Evolutionary conservation across 352 stramenopile genomes (phyloP).

Genomic region (Globisporangium spinosum): DNA sequence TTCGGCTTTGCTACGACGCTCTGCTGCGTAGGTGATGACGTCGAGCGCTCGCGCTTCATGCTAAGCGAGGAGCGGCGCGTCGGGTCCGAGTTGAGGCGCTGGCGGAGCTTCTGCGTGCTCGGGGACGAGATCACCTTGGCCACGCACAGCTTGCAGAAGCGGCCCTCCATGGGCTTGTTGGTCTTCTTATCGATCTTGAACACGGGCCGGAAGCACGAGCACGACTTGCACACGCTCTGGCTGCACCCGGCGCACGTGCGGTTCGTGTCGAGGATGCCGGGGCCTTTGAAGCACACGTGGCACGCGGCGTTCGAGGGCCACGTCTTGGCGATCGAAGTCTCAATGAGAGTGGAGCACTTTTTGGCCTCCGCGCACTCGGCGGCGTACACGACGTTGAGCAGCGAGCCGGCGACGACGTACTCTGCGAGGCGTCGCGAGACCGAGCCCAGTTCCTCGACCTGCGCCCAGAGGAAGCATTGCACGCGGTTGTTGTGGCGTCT

Average conservation of each 20-base stretch:
- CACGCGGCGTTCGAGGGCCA: conserved; percentile 37
- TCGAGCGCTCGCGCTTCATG: conserved; percentile 15
- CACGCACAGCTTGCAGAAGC: conserved; percentile 18
- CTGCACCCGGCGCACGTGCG: conserved; percentile 32
- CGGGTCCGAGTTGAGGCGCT: conserved; percentile 13
- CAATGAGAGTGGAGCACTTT: conserved; percentile 9
- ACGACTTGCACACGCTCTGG: conserved; percentile 39
- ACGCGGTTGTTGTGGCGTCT: conserved; percentile 29
- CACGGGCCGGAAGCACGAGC: conserved; percentile 15
- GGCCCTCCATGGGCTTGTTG: conserved; percentile 7
- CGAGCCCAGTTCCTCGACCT: conserved; percentile 22
- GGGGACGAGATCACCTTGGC: conserved; percentile 5
- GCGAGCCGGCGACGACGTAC: conserved; percentile 23
- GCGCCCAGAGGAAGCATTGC: conserved; percentile 35
- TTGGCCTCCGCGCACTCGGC: conserved; percentile 17
- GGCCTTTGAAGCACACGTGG: conserved; percentile 16
- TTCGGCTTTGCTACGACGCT: neutral
- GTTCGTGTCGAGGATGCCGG: conserved; percentile 21
- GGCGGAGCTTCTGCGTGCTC: conserved; percentile 12
- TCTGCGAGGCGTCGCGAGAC: conserved; percentile 14
- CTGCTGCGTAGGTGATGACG: conserved; percentile 6
- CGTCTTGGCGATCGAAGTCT: conserved; percentile 16
- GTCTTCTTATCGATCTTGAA: conserved; percentile 19
- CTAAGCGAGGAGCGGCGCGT: conserved; percentile 7
- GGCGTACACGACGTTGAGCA: conserved; percentile 19